Evolutionary conservation across 306 rosid genomes (phyloP), one percentile per base, ranked within the genome.

Genomic region (Quercus robur): DNA sequence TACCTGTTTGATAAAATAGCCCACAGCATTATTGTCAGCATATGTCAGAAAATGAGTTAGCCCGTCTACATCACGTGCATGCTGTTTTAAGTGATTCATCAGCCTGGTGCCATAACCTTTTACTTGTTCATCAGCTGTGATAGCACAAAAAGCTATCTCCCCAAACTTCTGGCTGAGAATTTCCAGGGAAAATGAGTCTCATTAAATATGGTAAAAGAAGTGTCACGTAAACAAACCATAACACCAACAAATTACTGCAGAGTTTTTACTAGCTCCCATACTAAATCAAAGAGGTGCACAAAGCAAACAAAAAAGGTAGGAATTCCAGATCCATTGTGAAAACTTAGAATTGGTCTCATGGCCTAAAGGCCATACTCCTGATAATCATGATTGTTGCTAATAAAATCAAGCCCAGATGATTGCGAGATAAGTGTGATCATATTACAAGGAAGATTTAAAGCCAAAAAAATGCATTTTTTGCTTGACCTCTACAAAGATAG

Each of bases 11-110:
- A 88, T 90, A 77, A 96, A 96, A 85, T 95, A 95, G 78, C 99
- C 99, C 78, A 95, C 99, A 18, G 99, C 99, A 86, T 95, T 95
- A 79, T 95, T 95, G 88, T 95, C 99, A 54, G 99, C 99, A 78
- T 95, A 95, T 10, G 99, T 95, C 81, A 95, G 89, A 87, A 95
- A 95, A 92, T 95, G 98, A 44, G 98, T 95, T 80, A 95, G 87
- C 75, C 99, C 99, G 81, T 95, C 99, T 67, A 76, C 81, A 75
- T 95, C 99, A 23, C 99, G 94, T 19, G 98, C 98, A 81, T 85
- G 85, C 86, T 91, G 97, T 79, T 95, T 95, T 83, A 95, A 87
- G 88, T 93, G 96, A 89, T 95, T 95, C 99, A 95, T 95, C 89
- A 95, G 81, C 85, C 97, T 90, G 80, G 97, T 92, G 44, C 98